A percentile compares a stretch with the other conserved stretches of the same genome.
Evolutionary conservation across 441 rosid genomes (phyloP).

Genomic region (Flueggea neowawraea): DNA sequence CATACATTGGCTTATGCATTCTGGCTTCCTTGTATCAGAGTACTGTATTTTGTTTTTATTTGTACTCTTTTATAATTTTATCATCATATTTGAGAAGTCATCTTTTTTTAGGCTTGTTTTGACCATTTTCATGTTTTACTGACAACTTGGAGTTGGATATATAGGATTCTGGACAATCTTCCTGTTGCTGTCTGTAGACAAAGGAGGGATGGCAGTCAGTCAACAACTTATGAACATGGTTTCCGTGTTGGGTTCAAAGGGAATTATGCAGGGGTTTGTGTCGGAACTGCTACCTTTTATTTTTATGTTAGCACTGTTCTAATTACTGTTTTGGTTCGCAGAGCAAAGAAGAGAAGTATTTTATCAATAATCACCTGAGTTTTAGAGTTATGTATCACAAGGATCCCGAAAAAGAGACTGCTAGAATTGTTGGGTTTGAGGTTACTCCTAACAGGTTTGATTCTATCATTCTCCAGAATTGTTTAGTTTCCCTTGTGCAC

Average conservation of each 20-base stretch:
- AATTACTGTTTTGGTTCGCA: conserved; percentile 29
- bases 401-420: conserved; percentile 73
- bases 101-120: background rate
- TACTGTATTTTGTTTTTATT: background rate
- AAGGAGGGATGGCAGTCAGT: conserved; percentile 80
- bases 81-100: background rate
- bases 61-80: background rate
- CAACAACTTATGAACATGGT: conserved; percentile 89
- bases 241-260: conserved; percentile 96
- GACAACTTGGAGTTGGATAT: conserved; percentile 21
- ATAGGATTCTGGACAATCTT: conserved; percentile 94
- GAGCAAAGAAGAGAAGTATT: conserved; percentile 97
- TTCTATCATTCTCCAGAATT: background rate
- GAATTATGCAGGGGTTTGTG: conserved; percentile 81
- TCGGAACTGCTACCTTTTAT: conserved; percentile 8
- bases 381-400: conserved; percentile 89
- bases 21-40: background rate
- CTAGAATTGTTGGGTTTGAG: conserved; percentile 94
- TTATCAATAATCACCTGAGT: conserved; percentile 92
- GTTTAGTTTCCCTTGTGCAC: too few species aligned
- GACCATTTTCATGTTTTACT: background rate
- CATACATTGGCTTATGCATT: background rate
- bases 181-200: conserved; percentile 93
- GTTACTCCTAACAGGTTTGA: conserved; percentile 84
- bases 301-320: conserved; percentile 8